Evolutionary conservation across 1,284 basidiomycete genomes (phyloP).

Genomic region (Kalmanozyma brasiliensis): DNA sequence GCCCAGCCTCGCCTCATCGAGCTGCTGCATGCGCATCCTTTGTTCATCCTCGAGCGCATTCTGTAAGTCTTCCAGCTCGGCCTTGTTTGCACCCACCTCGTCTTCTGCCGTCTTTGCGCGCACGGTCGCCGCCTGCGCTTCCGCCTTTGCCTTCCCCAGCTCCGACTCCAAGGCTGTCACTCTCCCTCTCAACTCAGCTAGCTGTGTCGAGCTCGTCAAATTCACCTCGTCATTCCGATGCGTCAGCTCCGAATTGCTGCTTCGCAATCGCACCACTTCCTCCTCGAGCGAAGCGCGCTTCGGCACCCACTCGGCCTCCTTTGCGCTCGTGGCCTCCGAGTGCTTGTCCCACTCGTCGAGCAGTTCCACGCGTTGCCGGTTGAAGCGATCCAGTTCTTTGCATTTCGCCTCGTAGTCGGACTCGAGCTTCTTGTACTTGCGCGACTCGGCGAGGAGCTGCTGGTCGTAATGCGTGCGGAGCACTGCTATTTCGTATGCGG

Average conservation of each 20-base stretch:
- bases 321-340: conserved; percentile 35
- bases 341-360: conserved; percentile 59
- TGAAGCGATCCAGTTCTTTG: conserved; percentile 58
- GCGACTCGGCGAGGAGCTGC: conserved; percentile 46
- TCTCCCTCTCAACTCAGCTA: conserved; percentile 10
- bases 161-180: conserved; percentile 31
- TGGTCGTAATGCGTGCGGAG: conserved; percentile 57
- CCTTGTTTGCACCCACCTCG: conserved; percentile 33
- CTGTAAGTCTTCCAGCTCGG: conserved; percentile 44
- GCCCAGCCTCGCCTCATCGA: conserved; percentile 12
- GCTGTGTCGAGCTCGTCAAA: conserved; percentile 11
- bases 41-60: conserved; percentile 50
- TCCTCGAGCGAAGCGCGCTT: conserved; percentile 39
- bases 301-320: conserved; percentile 39
- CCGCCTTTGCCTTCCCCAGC: conserved; percentile 24
- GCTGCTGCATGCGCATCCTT: conserved; percentile 21
- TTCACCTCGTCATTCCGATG: conserved; percentile 27
- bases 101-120: conserved; percentile 20
- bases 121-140: conserved; percentile 27
- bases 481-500: conserved; percentile 51
- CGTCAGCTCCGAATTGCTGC: conserved; percentile 36
- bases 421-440: conserved; percentile 58
- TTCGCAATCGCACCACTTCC: conserved; percentile 36
- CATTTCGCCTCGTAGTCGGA: conserved; percentile 49
- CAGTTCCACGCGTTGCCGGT: conserved; percentile 57